Evolutionary conservation across 1,284 basidiomycete genomes (phyloP).

Genomic region (Melampsora americana): DNA sequence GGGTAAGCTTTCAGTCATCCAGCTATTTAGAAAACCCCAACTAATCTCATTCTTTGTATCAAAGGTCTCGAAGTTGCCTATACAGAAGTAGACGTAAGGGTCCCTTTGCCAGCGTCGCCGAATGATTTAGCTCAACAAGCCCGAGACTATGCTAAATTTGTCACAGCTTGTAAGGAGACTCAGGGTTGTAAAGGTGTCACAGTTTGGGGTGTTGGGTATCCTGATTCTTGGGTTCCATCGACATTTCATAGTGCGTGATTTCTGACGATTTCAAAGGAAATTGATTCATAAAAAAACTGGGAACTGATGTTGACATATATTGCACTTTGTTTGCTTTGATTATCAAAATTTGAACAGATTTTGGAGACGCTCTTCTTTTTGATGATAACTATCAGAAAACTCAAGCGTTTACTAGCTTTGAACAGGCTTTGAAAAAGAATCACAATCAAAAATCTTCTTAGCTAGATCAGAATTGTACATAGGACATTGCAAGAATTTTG

Average conservation of each 20-base stretch:
- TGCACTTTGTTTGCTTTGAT: too few relatives aligned
- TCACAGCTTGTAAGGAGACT: conserved; percentile 1
- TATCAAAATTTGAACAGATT: too few relatives aligned
- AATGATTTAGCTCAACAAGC: neutral
- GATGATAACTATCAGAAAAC: conserved; percentile 11
- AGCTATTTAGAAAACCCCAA: too few relatives aligned
- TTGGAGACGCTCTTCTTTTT: conserved; percentile 1
- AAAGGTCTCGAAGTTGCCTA: conserved; percentile 10
- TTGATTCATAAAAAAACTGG: neutral
- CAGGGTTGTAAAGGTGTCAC: neutral
- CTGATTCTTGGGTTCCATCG: neutral
- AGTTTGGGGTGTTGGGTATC: conserved; percentile 9
- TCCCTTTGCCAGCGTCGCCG: neutral
- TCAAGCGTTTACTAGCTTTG: neutral
- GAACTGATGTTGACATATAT: neutral
- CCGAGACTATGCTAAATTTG: neutral
- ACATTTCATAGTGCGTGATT: neutral
- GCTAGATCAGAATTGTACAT: too few relatives aligned
- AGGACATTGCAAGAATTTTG: too few relatives aligned
- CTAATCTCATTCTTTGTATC: neutral
- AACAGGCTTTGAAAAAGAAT: conserved; percentile 8
- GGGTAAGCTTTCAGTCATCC: neutral
- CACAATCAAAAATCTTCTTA: neutral
- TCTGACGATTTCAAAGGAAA: neutral
- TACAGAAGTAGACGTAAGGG: conserved; percentile 4